A percentile compares a stretch with the other conserved stretches of the same genome.
Evolutionary conservation across 2,329 filamentous ascomycete genomes (phyloP).

Genomic region (Acephala macrosclerotiorum): DNA sequence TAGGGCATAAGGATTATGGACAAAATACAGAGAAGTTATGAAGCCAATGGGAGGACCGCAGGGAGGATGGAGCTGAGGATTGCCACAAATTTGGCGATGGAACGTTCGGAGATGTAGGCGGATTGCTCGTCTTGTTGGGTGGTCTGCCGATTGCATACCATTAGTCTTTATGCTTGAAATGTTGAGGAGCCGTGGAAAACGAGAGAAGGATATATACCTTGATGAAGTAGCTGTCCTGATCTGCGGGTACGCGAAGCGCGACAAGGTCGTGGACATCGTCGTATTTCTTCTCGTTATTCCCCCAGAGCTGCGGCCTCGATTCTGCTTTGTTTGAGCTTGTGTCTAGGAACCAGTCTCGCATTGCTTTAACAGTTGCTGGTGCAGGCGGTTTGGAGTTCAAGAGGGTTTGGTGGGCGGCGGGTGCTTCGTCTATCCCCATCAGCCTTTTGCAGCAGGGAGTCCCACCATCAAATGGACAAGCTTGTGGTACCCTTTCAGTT

Average conservation of each 20-base stretch:
- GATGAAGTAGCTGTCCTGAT: conserved; percentile 35
- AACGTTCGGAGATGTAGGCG: conserved; percentile 22
- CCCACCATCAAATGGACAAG: background rate
- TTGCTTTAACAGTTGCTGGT: background rate
- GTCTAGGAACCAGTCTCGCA: background rate
- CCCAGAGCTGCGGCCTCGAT: background rate
- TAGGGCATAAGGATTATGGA: conserved; percentile 24
- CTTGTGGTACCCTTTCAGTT: conserved; percentile 1
- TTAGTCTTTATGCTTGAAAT: background rate
- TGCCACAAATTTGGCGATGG: conserved; percentile 11
- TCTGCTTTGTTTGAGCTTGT: background rate
- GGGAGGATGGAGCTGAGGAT: conserved; percentile 24
- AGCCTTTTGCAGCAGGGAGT: background rate
- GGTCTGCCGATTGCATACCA: background rate
- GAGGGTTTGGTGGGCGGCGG: conserved; percentile 15
- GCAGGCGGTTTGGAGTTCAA: background rate
- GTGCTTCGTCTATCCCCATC: conserved; percentile 22
- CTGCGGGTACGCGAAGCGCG: conserved; percentile 31
- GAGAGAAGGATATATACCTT: conserved; percentile 3
- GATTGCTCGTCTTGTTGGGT: background rate
- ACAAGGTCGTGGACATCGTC: conserved; percentile 36
- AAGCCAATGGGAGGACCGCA: conserved; percentile 29
- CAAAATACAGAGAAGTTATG: conserved; percentile 28
- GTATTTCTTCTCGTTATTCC: conserved; percentile 14
- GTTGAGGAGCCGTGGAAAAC: background rate